Evolutionary conservation across 2,329 filamentous ascomycete genomes (phyloP).

Genomic region (Orbilia brochopaga): DNA sequence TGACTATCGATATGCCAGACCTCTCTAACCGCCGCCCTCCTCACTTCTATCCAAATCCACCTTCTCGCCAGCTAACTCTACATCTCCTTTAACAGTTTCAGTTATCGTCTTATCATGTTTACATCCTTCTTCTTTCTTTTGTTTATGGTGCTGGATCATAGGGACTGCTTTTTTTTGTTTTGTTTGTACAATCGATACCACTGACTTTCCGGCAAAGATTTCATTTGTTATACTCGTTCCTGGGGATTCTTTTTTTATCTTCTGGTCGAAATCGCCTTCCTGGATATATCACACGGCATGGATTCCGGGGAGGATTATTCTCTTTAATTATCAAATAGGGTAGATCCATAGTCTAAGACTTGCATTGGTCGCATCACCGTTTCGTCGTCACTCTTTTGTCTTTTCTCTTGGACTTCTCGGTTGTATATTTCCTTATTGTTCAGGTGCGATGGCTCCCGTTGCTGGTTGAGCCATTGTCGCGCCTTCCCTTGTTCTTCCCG

Average conservation of each 20-base stretch:
- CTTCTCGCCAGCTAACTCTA: constrained; percentile 11
- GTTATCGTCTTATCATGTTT: constrained; percentile 13
- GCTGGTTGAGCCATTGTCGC: neutral
- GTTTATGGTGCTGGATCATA: constrained; percentile 50
- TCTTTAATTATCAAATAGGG: constrained; percentile 34
- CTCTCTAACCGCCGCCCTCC: neutral
- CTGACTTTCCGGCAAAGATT: constrained; percentile 40
- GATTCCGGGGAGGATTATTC: constrained; percentile 12
- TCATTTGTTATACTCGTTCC: constrained; percentile 36
- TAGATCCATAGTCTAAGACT: constrained; percentile 38
- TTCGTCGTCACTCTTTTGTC: constrained; percentile 4
- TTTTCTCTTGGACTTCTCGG: neutral
- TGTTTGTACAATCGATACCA: constrained; percentile 36
- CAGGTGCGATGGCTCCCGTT: neutral
- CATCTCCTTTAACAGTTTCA: neutral
- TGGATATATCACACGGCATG: constrained; percentile 8
- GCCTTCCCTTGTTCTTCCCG: neutral
- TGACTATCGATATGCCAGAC: too few species aligned
- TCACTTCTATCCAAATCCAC: neutral
- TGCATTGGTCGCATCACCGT: constrained; percentile 21
- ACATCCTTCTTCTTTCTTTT: constrained; percentile 31
- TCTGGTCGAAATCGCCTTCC: neutral
- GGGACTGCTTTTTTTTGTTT: constrained; percentile 19
- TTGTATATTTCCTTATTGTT: constrained; percentile 32
- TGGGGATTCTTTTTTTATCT: constrained; percentile 9